Evolutionary conservation across 2,329 filamentous ascomycete genomes (phyloP).

Genomic region (Epichloe aotearoae): DNA sequence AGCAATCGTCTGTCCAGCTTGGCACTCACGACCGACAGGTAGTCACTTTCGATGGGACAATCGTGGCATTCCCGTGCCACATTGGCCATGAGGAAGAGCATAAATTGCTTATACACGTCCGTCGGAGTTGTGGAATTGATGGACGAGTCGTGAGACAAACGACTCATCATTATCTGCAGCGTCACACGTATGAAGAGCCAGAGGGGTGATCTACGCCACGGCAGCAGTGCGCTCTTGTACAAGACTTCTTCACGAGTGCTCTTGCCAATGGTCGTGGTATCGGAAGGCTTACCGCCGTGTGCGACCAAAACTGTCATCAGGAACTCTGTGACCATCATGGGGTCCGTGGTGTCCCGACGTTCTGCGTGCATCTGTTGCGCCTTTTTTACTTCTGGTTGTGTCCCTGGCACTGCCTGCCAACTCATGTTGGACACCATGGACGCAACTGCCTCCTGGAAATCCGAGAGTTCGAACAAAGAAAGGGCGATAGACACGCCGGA

Average conservation of each 20-base stretch:
- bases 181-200: constrained; percentile 43
- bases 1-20: constrained; percentile 28
- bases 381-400: constrained; percentile 25
- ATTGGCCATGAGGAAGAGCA: constrained; percentile 3
- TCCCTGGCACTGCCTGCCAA: constrained; percentile 10
- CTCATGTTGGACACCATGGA: constrained; percentile 15
- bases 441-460: constrained; percentile 9
- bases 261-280: constrained; percentile 28
- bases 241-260: constrained; percentile 41
- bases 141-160: constrained; percentile 1
- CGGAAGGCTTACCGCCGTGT: constrained; percentile 17
- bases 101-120: constrained; percentile 3
- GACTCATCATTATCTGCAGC: constrained; percentile 23
- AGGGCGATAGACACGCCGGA: constrained; percentile 10
- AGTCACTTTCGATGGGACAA: constrained; percentile 7
- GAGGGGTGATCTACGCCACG: constrained; percentile 37
- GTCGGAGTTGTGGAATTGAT: constrained; percentile 1
- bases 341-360: constrained; percentile 32
- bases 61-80: background rate
- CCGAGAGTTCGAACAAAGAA: constrained; percentile 4
- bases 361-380: constrained; percentile 23
- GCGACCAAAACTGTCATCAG: constrained; percentile 25
- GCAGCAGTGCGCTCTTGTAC: constrained; percentile 17
- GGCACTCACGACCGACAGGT: constrained; percentile 24
- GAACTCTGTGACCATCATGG: constrained; percentile 36